Evolutionary conservation across 176 grass and related monocot genomes (phyloP).

Genomic region (Cenchrus americanus): DNA sequence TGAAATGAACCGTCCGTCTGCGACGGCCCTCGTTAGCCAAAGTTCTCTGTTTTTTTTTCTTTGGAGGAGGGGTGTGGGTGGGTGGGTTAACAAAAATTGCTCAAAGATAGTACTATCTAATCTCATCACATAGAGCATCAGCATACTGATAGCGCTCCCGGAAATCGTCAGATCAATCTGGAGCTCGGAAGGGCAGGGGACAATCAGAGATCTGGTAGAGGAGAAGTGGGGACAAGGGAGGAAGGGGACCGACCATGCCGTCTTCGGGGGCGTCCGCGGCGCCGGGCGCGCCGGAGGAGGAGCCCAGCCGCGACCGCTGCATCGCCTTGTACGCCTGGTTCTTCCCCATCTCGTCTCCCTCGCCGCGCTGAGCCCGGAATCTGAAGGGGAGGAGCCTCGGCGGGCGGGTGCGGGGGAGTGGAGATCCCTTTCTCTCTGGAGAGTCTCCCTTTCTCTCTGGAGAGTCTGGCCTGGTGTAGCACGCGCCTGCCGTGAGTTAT

Average conservation of each 20-base stretch:
- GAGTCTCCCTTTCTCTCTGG: constrained; percentile 12
- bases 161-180: not conserved
- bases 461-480: not conserved
- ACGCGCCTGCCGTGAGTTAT: constrained; percentile 29
- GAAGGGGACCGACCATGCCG: constrained; percentile 99
- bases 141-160: not conserved
- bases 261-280: constrained; percentile 72
- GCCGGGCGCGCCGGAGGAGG: constrained; percentile 71
- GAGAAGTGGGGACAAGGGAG: constrained; percentile 25
- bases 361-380: constrained; percentile 2
- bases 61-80: not conserved
- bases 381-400: constrained; percentile 7
- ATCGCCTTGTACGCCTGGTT: constrained; percentile 99
- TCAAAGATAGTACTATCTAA: not conserved
- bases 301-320: constrained; percentile 88
- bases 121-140: not conserved
- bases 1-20: constrained; percentile 99
- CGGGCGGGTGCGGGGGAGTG: not conserved
- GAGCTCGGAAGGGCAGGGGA: not conserved
- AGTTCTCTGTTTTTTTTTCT: constrained; percentile 13
- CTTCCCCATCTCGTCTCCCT: constrained; percentile 73
- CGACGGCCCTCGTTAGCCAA: constrained; percentile 95
- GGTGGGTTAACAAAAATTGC: not conserved
- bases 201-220: constrained; percentile 38
- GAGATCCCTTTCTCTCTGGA: constrained; percentile 27